Evolutionary conservation across 2,329 filamentous ascomycete species (phyloP).

Genomic region (Colletotrichum neosansevieriae): DNA sequence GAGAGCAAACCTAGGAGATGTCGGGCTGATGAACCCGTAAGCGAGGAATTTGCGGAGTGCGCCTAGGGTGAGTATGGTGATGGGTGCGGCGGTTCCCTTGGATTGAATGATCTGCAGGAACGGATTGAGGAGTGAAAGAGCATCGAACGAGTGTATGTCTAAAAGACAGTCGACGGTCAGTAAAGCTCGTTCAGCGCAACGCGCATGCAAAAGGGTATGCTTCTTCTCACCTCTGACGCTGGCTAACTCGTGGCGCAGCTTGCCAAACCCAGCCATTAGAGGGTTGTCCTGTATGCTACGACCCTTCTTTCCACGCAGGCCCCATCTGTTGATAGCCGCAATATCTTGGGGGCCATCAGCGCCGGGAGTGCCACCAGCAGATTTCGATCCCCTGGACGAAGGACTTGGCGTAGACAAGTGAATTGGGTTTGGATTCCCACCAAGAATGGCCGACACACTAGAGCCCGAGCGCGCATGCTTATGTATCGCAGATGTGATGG

Average conservation of each 20-base stretch:
- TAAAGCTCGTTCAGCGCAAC: neutral
- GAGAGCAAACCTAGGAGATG: constrained; percentile 87
- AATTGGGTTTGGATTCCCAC: constrained; percentile 74
- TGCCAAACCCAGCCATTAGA: constrained; percentile 93
- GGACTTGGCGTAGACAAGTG: constrained; percentile 64
- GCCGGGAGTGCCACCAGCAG: constrained; percentile 49
- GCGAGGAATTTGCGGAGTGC: constrained; percentile 97
- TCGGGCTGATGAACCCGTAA: constrained; percentile 88
- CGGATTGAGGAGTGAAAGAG: constrained; percentile 87
- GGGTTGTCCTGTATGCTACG: constrained; percentile 98
- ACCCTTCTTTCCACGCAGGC: constrained; percentile 91
- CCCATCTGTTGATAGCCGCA: constrained; percentile 86
- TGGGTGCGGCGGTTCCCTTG: constrained; percentile 94
- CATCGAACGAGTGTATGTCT: constrained; percentile 92
- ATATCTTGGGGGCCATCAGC: constrained; percentile 63
- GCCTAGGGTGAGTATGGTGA: constrained; percentile 93
- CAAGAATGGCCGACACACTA: constrained; percentile 94
- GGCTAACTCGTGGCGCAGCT: constrained; percentile 87
- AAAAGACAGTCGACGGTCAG: constrained; percentile 44
- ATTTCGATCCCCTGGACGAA: constrained; percentile 56
- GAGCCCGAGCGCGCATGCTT: constrained; percentile 98
- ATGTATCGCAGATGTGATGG: constrained; percentile 97
- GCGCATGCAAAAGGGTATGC: constrained; percentile 17
- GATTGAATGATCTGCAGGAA: constrained; percentile 97
- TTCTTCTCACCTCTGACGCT: constrained; percentile 76